These are phyloP conservation scores for Scytalidium lignicola DNA, from an alignment of 2,329 filamentous ascomycete genomes.

Conservation along the genomic window DNA sequence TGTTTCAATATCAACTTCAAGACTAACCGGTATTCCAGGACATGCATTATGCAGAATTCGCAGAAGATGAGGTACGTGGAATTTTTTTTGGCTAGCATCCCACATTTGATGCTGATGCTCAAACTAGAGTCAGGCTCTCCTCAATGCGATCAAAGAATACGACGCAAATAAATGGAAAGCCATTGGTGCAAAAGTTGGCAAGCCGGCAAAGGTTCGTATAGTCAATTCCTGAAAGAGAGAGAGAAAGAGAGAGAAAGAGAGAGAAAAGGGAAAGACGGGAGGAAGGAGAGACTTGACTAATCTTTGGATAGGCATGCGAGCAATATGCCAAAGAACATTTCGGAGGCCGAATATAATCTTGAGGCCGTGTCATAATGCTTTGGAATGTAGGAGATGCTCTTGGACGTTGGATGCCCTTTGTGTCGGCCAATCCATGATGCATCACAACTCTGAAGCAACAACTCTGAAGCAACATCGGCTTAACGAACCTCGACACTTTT, in stretches of 20 bases:
- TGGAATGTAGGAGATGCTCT: not conserved
- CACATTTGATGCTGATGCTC: constrained; percentile 20
- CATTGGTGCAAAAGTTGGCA: constrained; percentile 94
- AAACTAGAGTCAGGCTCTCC: constrained; percentile 49
- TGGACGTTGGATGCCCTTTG: not conserved
- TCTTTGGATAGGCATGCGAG: constrained; percentile 60
- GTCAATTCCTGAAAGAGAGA: constrained; percentile 1
- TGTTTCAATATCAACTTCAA: not conserved
- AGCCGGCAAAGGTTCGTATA: constrained; percentile 77
- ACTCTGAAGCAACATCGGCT: constrained; percentile 22
- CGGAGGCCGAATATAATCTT: constrained; percentile 20
- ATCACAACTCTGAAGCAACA: constrained; percentile 23
- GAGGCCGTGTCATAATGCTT: not conserved
- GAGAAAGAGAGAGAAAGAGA: constrained; percentile 5
- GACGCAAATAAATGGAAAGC: constrained; percentile 98
- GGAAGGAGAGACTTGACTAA: constrained; percentile 19
- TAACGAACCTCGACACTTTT: not conserved
- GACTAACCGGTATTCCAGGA: constrained; percentile 52
- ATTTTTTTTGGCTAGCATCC: constrained; percentile 7
- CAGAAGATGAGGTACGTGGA: constrained; percentile 79
- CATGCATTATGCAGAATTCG: constrained; percentile 99
- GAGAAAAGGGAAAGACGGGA: constrained; percentile 5
- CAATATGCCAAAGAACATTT: constrained; percentile 98
- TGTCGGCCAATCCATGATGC: not conserved
- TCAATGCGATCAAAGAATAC: constrained; percentile 97